Percentiles rank a stretch among this genome's conserved stretches.
Conservation (phyloP, 345 rosid genomes). For the Hirschfeldia incana region DNA sequence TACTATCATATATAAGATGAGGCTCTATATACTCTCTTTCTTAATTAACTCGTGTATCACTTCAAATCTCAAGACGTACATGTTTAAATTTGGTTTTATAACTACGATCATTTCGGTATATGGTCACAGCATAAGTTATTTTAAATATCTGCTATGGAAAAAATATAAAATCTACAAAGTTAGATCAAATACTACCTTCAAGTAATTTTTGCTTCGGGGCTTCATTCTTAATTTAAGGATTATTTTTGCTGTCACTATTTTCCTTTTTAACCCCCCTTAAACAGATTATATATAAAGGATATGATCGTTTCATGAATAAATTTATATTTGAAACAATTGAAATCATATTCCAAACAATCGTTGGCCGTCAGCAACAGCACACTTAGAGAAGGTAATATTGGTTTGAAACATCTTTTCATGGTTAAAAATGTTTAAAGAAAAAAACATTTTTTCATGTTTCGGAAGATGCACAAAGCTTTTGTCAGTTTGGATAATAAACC, state of each 20-base stretch:
- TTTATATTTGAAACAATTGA: neutral
- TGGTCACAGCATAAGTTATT: constrained; percentile 23
- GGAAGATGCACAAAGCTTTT: neutral
- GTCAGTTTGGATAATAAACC: neutral
- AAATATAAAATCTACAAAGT: neutral
- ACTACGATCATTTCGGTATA: constrained; percentile 24
- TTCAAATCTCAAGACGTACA: constrained; percentile 28
- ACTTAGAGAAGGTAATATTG: neutral
- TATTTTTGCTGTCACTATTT: neutral
- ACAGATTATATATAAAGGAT: neutral
- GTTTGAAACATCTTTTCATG: neutral
- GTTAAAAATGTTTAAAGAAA: no score
- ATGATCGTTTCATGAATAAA: neutral
- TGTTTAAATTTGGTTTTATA: constrained; percentile 29
- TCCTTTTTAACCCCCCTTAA: neutral
- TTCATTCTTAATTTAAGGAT: neutral
- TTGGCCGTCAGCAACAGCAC: neutral
- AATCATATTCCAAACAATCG: neutral
- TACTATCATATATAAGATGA: constrained; percentile 10
- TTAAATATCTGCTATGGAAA: constrained; percentile 9
- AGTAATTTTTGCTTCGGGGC: neutral
- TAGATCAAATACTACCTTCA: neutral
- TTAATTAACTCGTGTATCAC: constrained; percentile 16
- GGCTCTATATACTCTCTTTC: neutral
- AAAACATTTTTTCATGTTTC: neutral